Evolutionary conservation across 2,329 filamentous ascomycete species (phyloP).

Genomic region (Alternaria longipes): DNA sequence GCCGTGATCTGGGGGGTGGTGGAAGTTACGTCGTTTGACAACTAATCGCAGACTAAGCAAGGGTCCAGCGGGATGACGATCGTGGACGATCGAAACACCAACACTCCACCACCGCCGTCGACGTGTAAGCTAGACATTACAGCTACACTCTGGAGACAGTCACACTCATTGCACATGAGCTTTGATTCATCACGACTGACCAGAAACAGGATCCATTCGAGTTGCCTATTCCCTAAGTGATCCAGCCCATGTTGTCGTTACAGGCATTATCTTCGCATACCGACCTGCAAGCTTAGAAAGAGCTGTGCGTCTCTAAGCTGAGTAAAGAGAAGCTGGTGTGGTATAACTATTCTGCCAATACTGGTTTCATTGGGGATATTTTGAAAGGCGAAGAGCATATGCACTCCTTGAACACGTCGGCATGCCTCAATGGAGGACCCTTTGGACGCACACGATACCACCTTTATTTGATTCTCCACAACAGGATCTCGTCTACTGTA

Average conservation of each 20-base stretch:
- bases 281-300: slow-evolving; percentile 2
- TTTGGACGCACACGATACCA: slow-evolving; percentile 5
- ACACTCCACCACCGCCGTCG: slow-evolving; percentile 1
- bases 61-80: slow-evolving; percentile 28
- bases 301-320: background rate
- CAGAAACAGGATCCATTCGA: background rate
- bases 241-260: background rate
- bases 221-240: background rate
- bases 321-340: no score
- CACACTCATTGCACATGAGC: background rate
- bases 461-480: slow-evolving; percentile 57
- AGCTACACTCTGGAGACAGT: background rate
- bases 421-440: slow-evolving; percentile 3
- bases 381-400: background rate
- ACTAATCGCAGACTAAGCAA: slow-evolving; percentile 26
- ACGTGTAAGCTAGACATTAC: background rate
- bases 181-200: background rate
- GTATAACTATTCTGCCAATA: no score
- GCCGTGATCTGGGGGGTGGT: slow-evolving; percentile 10
- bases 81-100: slow-evolving; percentile 1
- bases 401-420: slow-evolving; percentile 18
- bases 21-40: slow-evolving; percentile 24
- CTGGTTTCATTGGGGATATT: background rate
- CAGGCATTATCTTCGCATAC: background rate
- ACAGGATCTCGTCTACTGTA: slow-evolving; percentile 52